Evolutionary conservation across 2,329 filamentous ascomycete species (phyloP).

Genomic region (Pleoardoris graminearum): DNA sequence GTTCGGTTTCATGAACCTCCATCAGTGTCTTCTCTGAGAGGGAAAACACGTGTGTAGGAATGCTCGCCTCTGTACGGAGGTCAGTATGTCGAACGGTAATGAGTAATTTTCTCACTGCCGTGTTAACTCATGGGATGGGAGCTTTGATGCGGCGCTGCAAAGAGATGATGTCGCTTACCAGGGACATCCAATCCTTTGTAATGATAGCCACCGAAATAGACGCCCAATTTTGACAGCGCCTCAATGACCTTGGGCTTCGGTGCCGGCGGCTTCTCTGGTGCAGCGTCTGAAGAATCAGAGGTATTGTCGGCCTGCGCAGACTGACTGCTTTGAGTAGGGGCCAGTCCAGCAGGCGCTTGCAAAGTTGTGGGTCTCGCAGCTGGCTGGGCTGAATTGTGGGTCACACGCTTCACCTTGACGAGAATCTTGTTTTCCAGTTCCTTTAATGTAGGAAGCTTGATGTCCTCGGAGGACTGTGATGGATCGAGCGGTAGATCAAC

Average conservation of each 20-base stretch:
- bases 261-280: slow-evolving; percentile 54
- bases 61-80: slow-evolving; percentile 44
- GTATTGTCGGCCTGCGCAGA: slow-evolving; percentile 33
- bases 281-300: slow-evolving; percentile 37
- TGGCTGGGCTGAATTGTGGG: slow-evolving; percentile 33
- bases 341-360: slow-evolving; percentile 31
- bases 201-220: slow-evolving; percentile 85
- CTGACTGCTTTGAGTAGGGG: slow-evolving; percentile 26
- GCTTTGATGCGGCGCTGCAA: neutral
- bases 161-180: too few relatives aligned
- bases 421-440: slow-evolving; percentile 77
- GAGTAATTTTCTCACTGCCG: neutral
- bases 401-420: slow-evolving; percentile 55
- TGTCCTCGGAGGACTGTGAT: slow-evolving; percentile 47
- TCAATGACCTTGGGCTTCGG: slow-evolving; percentile 65
- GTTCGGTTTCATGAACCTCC: slow-evolving; percentile 64
- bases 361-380: slow-evolving; percentile 36
- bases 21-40: slow-evolving; percentile 66
- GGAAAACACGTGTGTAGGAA: slow-evolving; percentile 67
- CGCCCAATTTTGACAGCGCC: slow-evolving; percentile 71
- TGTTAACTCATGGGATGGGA: too few relatives aligned
- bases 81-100: neutral
- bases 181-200: slow-evolving; percentile 74
- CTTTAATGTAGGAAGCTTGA: slow-evolving; percentile 67
- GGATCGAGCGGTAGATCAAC: slow-evolving; percentile 61